A percentile compares a stretch with the other conserved stretches of the same genome.
Conservation (phyloP, 1,284 basidiomycete genomes). For the Golubevia pallescens region DNA sequence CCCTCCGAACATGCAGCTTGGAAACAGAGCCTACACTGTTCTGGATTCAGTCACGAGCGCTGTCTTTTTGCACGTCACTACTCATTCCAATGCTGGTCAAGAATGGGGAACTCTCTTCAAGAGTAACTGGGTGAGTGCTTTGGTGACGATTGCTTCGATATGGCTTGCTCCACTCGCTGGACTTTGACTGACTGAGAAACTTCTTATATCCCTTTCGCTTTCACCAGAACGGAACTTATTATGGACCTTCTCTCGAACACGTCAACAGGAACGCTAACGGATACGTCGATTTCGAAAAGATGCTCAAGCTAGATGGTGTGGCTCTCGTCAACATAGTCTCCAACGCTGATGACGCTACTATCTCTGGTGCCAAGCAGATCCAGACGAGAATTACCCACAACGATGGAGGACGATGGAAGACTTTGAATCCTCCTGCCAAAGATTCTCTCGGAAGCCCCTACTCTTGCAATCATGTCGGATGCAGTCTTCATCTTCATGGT, state of each 20-base stretch:
- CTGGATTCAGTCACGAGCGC: slow-evolving; percentile 58
- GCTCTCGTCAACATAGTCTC: slow-evolving; percentile 56
- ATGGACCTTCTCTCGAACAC: slow-evolving; percentile 45
- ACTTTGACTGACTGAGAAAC: no score
- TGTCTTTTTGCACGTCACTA: slow-evolving; percentile 60
- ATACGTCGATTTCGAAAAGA: slow-evolving; percentile 64
- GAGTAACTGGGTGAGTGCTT: slow-evolving; percentile 6
- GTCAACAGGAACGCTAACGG: slow-evolving; percentile 57
- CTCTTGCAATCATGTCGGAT: slow-evolving; percentile 51
- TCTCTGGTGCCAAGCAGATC: slow-evolving; percentile 46
- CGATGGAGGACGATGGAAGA: slow-evolving; percentile 58
- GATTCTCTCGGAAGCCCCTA: slow-evolving; percentile 51
- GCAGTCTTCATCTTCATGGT: slow-evolving; percentile 57
- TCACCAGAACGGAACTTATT: slow-evolving; percentile 53
- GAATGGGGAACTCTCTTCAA: slow-evolving; percentile 60
- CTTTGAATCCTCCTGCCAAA: slow-evolving; percentile 33
- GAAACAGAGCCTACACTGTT: slow-evolving; percentile 57
- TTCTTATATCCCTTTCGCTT: no score
- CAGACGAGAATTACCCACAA: slow-evolving; percentile 61
- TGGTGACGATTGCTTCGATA: no score
- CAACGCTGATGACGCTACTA: slow-evolving; percentile 49
- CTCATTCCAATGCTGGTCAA: slow-evolving; percentile 24
- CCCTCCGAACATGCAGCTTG: slow-evolving; percentile 48
- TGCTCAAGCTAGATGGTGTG: slow-evolving; percentile 58
- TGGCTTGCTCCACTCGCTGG: no score